Evolutionary conservation across 768 basidiomycete genomes (phyloP), one percentile per base, ranked within the genome.

Genomic region (Kwoniella heveanensis): DNA sequence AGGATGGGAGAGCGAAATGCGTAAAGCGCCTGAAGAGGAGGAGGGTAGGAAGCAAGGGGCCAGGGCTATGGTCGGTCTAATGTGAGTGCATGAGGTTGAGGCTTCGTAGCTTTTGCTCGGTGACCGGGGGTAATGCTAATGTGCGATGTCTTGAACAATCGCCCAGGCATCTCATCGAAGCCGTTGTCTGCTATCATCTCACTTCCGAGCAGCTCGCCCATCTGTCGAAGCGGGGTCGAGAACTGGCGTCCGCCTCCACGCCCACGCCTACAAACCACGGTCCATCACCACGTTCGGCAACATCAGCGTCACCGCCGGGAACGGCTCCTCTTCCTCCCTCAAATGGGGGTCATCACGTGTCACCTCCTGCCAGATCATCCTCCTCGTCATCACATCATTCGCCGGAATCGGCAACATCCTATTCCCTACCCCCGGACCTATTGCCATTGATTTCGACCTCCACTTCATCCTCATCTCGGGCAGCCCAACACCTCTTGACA

Each of bases 91-190:
- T n/a, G n/a, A n/a, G n/a, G n/a, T n/a, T n/a, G n/a, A n/a, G n/a
- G n/a, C n/a, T n/a, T n/a, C n/a, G n/a, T n/a, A n/a, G n/a, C n/a
- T n/a, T n/a, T n/a, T n/a, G n/a, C n/a, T n/a, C n/a, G n/a, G n/a
- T n/a, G n/a, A n/a, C n/a, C n/a, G n/a, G n/a, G n/a, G n/a, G n/a
- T n/a, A 24, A 15, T 21, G 51, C 62, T 63, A 54, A 59, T 58
- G 5, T 47, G 8, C 9, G 22, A 24, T 49, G 5, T 24, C 25
- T 24, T 19, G 22, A 24, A 47, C 46, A 47, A 47, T 22, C 22
- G 22, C n/a, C 6, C 22, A 76, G 74, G 69, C 60, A 76, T 48
- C 54, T 76, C 36, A 66, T 76, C 55, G 74, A 76, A 58, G 74
- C 71, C 39, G 69, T 76, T 6, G 60, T 76, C 10, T 57, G 57